Conservation (phyloP, 2,329 filamentous ascomycete genomes). For the Alternaria sp. region DNA sequence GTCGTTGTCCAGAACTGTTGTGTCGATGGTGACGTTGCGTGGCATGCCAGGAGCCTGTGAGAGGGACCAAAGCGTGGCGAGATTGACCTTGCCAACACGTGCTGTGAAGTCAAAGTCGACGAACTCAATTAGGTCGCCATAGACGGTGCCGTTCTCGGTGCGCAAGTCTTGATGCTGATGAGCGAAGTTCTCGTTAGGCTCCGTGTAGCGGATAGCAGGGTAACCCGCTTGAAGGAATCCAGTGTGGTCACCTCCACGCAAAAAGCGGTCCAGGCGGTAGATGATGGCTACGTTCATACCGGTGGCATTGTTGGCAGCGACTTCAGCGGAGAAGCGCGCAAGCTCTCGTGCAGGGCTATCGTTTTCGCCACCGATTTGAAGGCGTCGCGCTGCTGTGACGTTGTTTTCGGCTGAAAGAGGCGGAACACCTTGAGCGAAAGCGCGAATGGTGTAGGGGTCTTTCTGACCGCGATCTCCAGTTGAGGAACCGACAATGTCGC, state of each 20-base stretch:
- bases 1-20: slow-evolving; percentile 56
- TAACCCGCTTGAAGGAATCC: slow-evolving; percentile 64
- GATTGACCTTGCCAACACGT: slow-evolving; percentile 62
- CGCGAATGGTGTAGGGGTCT: slow-evolving; percentile 60
- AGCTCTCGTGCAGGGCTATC: slow-evolving; percentile 63
- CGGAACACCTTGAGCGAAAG: slow-evolving; percentile 60
- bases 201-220: slow-evolving; percentile 62
- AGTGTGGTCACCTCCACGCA: slow-evolving; percentile 63
- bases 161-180: slow-evolving; percentile 65
- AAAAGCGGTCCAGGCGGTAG: slow-evolving; percentile 63
- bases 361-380: slow-evolving; percentile 57
- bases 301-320: slow-evolving; percentile 59
- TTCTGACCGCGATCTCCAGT: slow-evolving; percentile 54
- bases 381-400: slow-evolving; percentile 46
- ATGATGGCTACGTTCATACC: slow-evolving; percentile 64
- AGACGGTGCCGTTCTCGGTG: slow-evolving; percentile 58
- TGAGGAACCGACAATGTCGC: slow-evolving; percentile 63
- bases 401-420: slow-evolving; percentile 49
- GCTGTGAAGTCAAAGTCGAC: slow-evolving; percentile 63
- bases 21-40: slow-evolving; percentile 58
- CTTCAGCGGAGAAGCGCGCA: slow-evolving; percentile 62
- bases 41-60: slow-evolving; percentile 60
- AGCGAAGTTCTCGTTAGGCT: slow-evolving; percentile 63
- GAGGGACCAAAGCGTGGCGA: slow-evolving; percentile 61
- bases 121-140: slow-evolving; percentile 63